Percentiles rank a stretch among this genome's conserved stretches.
These are phyloP conservation scores for Fusarium piperis DNA, from an alignment of 2,329 filamentous ascomycete genomes.

Conservation along the genomic window DNA sequence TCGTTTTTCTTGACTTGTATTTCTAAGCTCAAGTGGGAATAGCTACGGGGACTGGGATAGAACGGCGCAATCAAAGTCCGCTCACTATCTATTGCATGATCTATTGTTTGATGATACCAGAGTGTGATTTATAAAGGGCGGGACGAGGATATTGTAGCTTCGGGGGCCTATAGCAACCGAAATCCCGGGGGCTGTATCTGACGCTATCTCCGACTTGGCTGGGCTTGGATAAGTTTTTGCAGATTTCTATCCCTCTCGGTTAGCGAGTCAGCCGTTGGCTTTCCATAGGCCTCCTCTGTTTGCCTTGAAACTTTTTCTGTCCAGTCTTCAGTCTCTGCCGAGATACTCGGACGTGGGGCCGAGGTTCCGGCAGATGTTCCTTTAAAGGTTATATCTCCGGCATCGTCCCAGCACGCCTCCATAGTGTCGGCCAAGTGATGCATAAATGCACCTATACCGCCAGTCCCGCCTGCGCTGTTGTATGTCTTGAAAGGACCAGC, in stretches of 20 bases:
- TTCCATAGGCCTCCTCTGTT: slow-evolving; percentile 20
- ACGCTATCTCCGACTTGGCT: slow-evolving; percentile 3
- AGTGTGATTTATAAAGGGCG: neutral
- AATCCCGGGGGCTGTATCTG: neutral
- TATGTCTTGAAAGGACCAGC: slow-evolving; percentile 37
- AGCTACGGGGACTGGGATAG: neutral
- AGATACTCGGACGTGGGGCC: neutral
- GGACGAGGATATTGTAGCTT: neutral
- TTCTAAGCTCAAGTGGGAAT: neutral
- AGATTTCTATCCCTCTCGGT: slow-evolving; percentile 22
- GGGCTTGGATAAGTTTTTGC: slow-evolving; percentile 22
- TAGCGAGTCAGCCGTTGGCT: slow-evolving; percentile 6
- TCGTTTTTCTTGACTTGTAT: neutral
- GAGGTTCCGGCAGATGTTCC: neutral
- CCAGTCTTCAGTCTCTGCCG: slow-evolving; percentile 2
- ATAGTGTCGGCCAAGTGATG: slow-evolving; percentile 26
- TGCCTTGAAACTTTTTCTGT: slow-evolving; percentile 15
- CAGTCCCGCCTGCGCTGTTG: slow-evolving; percentile 31
- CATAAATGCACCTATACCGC: slow-evolving; percentile 31
- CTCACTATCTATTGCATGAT: neutral
- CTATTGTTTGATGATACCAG: neutral
- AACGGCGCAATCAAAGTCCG: neutral
- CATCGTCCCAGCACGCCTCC: slow-evolving; percentile 30
- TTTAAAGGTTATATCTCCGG: slow-evolving; percentile 16
- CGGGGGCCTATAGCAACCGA: neutral